Evolutionary conservation across 352 stramenopile species (phyloP).

Genomic region (Phytopythium vexans): DNA sequence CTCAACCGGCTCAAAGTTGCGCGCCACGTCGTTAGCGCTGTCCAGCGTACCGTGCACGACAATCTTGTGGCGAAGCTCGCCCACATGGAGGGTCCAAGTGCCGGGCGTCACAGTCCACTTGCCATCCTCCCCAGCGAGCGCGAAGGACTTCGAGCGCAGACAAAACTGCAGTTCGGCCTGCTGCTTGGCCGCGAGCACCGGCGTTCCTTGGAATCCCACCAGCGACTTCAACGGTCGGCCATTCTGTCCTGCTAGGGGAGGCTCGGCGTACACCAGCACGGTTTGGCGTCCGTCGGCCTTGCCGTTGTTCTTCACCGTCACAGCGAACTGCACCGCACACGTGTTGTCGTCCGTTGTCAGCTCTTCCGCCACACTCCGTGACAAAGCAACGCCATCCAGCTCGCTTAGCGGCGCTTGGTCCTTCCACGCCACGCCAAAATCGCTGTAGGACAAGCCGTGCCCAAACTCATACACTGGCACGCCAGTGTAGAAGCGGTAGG

Average conservation of each 20-base stretch:
- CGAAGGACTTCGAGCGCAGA: conserved; percentile 35
- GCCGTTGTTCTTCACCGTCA: conserved; percentile 48
- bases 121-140: conserved; percentile 31
- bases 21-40: too few relatives aligned
- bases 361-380: conserved; percentile 7
- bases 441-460: conserved; percentile 75
- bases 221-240: conserved; percentile 49
- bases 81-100: conserved; percentile 39
- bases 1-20: too few relatives aligned
- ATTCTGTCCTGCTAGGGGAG: conserved; percentile 21
- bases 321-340: conserved; percentile 17
- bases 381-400: conserved; percentile 11
- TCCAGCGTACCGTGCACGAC: conserved; percentile 14
- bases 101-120: conserved; percentile 30
- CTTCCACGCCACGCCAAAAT: conserved; percentile 48
- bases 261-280: conserved; percentile 33
- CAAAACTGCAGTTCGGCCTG: conserved; percentile 24
- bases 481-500: conserved; percentile 83
- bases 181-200: conserved; percentile 20
- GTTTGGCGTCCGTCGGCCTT: conserved; percentile 33
- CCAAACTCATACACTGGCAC: conserved; percentile 72
- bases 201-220: conserved; percentile 51
- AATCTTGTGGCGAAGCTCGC: conserved; percentile 25
- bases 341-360: neutral
- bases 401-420: conserved; percentile 4